Percentiles rank a stretch among this genome's conserved stretches.
phyloP scores from a whole-genome alignment of 2,329 filamentous ascomycete species.

The Calonectria hawksworthii region DNA sequence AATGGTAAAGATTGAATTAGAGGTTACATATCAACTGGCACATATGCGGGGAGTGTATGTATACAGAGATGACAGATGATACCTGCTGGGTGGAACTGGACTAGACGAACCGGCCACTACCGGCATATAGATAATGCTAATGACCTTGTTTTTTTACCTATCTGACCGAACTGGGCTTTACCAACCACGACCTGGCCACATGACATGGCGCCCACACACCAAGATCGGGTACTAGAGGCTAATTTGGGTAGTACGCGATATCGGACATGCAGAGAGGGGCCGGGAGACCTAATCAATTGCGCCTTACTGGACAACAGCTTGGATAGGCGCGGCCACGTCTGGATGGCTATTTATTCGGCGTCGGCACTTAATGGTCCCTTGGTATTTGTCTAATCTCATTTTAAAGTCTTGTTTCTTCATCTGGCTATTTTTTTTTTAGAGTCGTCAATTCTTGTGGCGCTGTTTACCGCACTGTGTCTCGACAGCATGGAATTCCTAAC shows the following conservation, averaged over 20 bases:
- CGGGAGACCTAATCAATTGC: conserved; percentile 10
- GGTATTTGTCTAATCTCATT: neutral
- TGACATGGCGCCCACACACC: conserved; percentile 12
- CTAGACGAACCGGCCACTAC: conserved; percentile 34
- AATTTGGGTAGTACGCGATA: conserved; percentile 23
- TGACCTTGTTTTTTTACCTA: conserved; percentile 38
- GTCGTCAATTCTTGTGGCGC: neutral
- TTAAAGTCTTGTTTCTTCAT: neutral
- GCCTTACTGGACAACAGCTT: neutral
- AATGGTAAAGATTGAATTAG: conserved; percentile 36
- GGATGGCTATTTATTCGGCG: neutral
- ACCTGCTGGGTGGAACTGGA: conserved; percentile 35
- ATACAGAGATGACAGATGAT: conserved; percentile 35
- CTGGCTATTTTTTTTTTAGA: neutral
- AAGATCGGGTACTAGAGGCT: conserved; percentile 20
- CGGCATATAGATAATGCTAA: conserved; percentile 42
- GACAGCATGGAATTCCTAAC: conserved; percentile 13
- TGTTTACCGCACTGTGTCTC: no score
- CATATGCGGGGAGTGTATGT: conserved; percentile 33
- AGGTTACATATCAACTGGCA: conserved; percentile 9
- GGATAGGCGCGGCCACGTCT: neutral
- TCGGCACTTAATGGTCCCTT: neutral
- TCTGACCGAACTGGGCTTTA: conserved; percentile 21
- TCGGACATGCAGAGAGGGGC: conserved; percentile 18
- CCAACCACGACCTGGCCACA: neutral